These are phyloP conservation scores for Articulospora tetracladia DNA, from an alignment of 495 filamentous ascomycete genomes.

Conservation along the genomic window DNA sequence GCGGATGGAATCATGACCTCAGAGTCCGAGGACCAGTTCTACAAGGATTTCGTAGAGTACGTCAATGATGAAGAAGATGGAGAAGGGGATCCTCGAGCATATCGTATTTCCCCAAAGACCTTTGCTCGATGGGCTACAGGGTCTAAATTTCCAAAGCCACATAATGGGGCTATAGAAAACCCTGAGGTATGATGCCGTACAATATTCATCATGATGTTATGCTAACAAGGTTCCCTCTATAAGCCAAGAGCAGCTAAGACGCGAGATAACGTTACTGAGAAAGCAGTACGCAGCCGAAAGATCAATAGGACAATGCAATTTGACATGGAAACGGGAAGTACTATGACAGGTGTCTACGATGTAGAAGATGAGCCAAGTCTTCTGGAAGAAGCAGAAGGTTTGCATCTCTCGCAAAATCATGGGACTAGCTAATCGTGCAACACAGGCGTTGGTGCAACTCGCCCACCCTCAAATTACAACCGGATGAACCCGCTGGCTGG, in stretches of 20 bases:
- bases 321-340: constrained; percentile 13
- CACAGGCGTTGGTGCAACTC: constrained; percentile 6
- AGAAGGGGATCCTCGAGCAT: constrained; percentile 21
- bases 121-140: constrained; percentile 22
- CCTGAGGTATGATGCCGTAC: neutral
- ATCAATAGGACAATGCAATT: constrained; percentile 4
- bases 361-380: constrained; percentile 1
- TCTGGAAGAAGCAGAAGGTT: neutral
- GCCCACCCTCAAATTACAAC: neutral
- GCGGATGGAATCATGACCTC: neutral
- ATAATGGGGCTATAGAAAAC: neutral
- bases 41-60: constrained; percentile 4
- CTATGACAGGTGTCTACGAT: constrained; percentile 9
- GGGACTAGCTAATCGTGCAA: neutral
- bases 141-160: neutral
- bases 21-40: constrained; percentile 13
- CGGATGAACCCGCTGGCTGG: neutral
- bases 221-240: neutral
- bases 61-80: constrained; percentile 13
- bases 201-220: neutral
- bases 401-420: neutral
- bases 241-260: neutral
- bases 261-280: neutral
- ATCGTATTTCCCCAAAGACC: constrained; percentile 13
- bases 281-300: neutral